A percentile compares a stretch with the other conserved stretches of the same genome.
Evolutionary conservation across 371 early-diverging fungal genomes (phyloP).

Genomic region (Mucor piriformis): DNA sequence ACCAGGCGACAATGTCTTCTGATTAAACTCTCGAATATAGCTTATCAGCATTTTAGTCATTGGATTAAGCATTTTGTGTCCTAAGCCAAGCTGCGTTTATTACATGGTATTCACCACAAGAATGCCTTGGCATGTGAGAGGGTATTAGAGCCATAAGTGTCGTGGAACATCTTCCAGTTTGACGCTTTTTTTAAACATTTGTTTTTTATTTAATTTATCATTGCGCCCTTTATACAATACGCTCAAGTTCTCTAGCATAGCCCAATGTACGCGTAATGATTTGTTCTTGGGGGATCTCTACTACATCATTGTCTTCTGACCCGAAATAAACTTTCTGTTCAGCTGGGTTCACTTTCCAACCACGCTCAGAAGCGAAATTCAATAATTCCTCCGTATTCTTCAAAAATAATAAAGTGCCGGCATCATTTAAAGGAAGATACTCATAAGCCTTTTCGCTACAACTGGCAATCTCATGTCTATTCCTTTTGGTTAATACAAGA

Average conservation of each 20-base stretch:
- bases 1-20: too few species aligned
- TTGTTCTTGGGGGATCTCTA: constrained; percentile 79
- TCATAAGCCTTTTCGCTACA: constrained; percentile 93
- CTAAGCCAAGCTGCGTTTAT: too few species aligned
- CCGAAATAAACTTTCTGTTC: constrained; percentile 85
- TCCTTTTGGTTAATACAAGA: background rate
- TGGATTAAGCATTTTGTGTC: too few species aligned
- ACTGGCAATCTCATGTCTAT: constrained; percentile 91
- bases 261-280: constrained; percentile 83
- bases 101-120: too few species aligned
- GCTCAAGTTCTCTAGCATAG: constrained; percentile 95
- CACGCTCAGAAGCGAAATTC: constrained; percentile 76
- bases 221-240: constrained; percentile 80
- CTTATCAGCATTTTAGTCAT: too few species aligned
- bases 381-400: constrained; percentile 76
- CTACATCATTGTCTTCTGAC: constrained; percentile 58
- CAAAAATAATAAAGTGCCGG: constrained; percentile 87
- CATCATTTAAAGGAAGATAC: constrained; percentile 84
- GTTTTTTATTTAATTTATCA: constrained; percentile 1
- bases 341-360: constrained; percentile 83
- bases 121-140: too few species aligned
- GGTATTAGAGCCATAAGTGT: too few species aligned
- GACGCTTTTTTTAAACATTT: too few species aligned
- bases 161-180: too few species aligned
- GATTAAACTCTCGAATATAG: too few species aligned